Percentiles rank a stretch among this genome's conserved stretches.
These are phyloP conservation scores for Schizophyllum commune DNA, from an alignment of 1,284 basidiomycete species.

Conservation along the genomic window DNA sequence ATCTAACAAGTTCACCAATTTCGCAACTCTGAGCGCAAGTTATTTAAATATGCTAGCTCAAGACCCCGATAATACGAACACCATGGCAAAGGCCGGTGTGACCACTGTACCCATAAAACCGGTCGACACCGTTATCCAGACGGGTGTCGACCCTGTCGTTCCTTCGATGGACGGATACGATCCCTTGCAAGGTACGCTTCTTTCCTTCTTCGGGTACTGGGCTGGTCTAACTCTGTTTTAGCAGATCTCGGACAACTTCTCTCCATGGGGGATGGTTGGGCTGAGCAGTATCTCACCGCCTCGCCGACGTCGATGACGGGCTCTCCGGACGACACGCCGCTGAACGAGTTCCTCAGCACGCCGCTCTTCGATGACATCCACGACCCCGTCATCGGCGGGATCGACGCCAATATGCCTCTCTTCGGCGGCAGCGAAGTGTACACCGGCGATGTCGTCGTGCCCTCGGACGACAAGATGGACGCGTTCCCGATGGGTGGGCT, in stretches of 20 bases:
- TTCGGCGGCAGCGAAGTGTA: background rate
- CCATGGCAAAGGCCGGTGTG: background rate
- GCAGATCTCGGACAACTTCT: constrained; percentile 5
- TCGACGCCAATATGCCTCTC: background rate
- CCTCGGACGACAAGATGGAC: background rate
- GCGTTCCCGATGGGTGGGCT: background rate
- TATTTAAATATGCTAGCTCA: constrained; percentile 13
- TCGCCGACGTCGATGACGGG: constrained; percentile 7
- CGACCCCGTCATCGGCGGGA: background rate
- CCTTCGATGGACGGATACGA: constrained; percentile 2
- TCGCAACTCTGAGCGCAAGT: constrained; percentile 7
- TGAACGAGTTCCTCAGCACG: constrained; percentile 12
- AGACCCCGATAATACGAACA: constrained; percentile 3
- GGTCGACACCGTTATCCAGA: background rate
- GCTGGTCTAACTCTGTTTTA: background rate
- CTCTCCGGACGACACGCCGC: constrained; percentile 12
- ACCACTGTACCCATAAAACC: background rate
- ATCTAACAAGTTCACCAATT: constrained; percentile 4
- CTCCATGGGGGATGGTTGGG: constrained; percentile 5
- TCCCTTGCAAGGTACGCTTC: background rate
- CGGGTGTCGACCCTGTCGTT: background rate
- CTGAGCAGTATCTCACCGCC: constrained; percentile 9
- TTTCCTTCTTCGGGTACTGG: constrained; percentile 6
- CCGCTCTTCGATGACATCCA: constrained; percentile 4
- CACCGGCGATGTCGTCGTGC: background rate